Evolutionary conservation across 805 yeast species (phyloP).

Genomic region (Ogataea pilisensis): DNA sequence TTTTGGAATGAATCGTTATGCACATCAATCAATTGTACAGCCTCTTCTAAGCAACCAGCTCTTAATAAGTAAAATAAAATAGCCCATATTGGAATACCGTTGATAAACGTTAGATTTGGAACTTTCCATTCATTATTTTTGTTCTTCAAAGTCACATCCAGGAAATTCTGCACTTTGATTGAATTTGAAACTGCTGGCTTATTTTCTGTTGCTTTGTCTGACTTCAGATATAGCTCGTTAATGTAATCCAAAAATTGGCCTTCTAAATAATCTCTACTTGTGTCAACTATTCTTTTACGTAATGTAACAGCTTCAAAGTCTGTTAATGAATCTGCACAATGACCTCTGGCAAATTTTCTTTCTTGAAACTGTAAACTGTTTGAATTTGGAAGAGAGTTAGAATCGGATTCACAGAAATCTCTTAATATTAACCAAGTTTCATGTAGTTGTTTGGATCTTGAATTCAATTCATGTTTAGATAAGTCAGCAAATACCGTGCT

Average conservation of each 20-base stretch:
- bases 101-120: slow-evolving; percentile 58
- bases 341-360: slow-evolving; percentile 30
- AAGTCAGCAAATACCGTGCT: slow-evolving; percentile 57
- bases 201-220: slow-evolving; percentile 21
- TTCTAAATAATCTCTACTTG: slow-evolving; percentile 62
- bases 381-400: slow-evolving; percentile 34
- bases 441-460: slow-evolving; percentile 63
- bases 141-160: slow-evolving; percentile 44
- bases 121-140: slow-evolving; percentile 41
- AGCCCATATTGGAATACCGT: slow-evolving; percentile 95
- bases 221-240: slow-evolving; percentile 55
- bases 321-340: slow-evolving; percentile 22
- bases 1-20: slow-evolving; percentile 74
- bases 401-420: slow-evolving; percentile 36
- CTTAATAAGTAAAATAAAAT: slow-evolving; percentile 77
- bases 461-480: slow-evolving; percentile 53
- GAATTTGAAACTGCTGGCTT: slow-evolving; percentile 48
- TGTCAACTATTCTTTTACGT: slow-evolving; percentile 44
- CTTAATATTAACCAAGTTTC: slow-evolving; percentile 72
- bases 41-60: slow-evolving; percentile 78
- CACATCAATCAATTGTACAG: slow-evolving; percentile 59
- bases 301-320: slow-evolving; percentile 33
- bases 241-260: slow-evolving; percentile 72
- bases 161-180: slow-evolving; percentile 65
- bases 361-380: slow-evolving; percentile 26